A percentile compares a stretch with the other conserved stretches of the same genome.
Conservation (phyloP, 2,329 filamentous ascomycete genomes). For the Fusarium metavorans region DNA sequence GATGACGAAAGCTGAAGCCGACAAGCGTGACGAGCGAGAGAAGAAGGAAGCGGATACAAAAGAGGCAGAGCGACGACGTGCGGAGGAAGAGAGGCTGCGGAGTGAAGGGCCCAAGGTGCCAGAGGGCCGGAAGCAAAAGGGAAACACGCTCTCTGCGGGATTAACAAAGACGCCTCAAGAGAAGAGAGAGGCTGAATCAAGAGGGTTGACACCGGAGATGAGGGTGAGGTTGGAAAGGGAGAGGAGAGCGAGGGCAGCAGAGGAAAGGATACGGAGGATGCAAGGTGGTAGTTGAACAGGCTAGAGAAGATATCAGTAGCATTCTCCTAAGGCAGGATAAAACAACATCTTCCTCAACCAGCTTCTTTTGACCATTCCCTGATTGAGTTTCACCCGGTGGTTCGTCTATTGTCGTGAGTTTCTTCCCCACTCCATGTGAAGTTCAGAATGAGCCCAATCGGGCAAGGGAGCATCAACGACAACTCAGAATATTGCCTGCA, state of each 20-base stretch:
- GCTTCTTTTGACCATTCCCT: neutral
- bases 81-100: constrained; percentile 79
- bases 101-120: constrained; percentile 72
- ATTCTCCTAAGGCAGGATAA: neutral
- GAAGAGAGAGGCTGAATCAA: constrained; percentile 82
- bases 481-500: neutral
- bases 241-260: constrained; percentile 88
- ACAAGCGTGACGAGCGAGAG: constrained; percentile 76
- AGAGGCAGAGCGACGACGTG: constrained; percentile 77
- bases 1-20: constrained; percentile 78
- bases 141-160: constrained; percentile 64
- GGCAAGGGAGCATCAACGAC: neutral
- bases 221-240: constrained; percentile 86
- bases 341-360: neutral
- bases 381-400: neutral
- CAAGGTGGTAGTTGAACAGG: constrained; percentile 36
- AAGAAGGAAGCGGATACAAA: constrained; percentile 75
- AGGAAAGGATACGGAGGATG: constrained; percentile 83
- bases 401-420: neutral
- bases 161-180: constrained; percentile 82
- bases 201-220: constrained; percentile 90
- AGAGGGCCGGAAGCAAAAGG: constrained; percentile 61
- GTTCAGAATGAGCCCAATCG: neutral
- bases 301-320: neutral
- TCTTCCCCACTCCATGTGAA: neutral